Evolutionary conservation across 257 asterid species (phyloP).

Genomic region (Thymus mandschuricus): DNA sequence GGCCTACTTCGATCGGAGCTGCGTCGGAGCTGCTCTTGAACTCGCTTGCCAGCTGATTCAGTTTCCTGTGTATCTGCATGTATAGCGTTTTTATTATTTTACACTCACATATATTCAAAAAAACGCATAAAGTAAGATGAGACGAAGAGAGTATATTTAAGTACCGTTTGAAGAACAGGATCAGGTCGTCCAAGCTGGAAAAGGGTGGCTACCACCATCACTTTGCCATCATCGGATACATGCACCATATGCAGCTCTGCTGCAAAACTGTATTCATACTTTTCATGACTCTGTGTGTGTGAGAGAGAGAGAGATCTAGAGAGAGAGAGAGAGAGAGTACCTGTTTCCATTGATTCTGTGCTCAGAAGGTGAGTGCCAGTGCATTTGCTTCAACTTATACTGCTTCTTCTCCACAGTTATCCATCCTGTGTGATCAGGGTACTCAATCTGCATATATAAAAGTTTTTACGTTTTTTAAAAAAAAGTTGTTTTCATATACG

Average conservation of each 20-base stretch:
- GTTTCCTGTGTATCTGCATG: slow-evolving; percentile 43
- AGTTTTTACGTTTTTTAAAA: no score
- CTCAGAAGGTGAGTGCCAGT: slow-evolving; percentile 76
- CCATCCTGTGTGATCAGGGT: slow-evolving; percentile 58
- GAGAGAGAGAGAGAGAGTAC: slow-evolving; percentile 16
- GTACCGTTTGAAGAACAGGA: slow-evolving; percentile 58
- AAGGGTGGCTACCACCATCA: slow-evolving; percentile 51
- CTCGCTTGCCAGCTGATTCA: slow-evolving; percentile 45
- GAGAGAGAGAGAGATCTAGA: slow-evolving; percentile 9
- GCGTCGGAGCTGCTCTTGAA: slow-evolving; percentile 25
- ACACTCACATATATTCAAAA: no score
- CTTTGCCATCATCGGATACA: slow-evolving; percentile 50
- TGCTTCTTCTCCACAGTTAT: slow-evolving; percentile 52
- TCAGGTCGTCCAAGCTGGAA: slow-evolving; percentile 57
- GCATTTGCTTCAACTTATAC: slow-evolving; percentile 65
- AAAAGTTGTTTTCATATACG: no score
- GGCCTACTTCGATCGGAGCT: slow-evolving; percentile 36
- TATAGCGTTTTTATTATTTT: no score
- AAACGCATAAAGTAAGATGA: no score
- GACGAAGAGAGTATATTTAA: no score
- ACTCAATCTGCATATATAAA: slow-evolving; percentile 57
- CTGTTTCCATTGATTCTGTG: slow-evolving; percentile 56
- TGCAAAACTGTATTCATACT: slow-evolving; percentile 43
- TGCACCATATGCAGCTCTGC: slow-evolving; percentile 82
- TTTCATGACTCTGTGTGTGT: no score